phyloP scores from a whole-genome alignment of 805 yeast genomes.

The Wickerhamiella allomyrinae region DNA sequence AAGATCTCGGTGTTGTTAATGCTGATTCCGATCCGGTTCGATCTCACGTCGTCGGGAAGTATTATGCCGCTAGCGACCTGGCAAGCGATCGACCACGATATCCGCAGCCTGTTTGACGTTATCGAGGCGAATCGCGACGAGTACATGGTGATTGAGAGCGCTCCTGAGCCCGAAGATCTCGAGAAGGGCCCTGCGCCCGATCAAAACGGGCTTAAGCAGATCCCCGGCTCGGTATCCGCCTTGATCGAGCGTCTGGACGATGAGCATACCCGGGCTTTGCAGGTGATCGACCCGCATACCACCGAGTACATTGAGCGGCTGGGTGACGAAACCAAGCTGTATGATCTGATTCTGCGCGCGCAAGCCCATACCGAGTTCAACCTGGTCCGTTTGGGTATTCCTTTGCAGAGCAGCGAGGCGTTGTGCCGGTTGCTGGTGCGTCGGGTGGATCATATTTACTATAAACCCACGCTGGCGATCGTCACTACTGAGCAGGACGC shows the following conservation, averaged over 20 bases:
- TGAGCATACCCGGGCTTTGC: conserved; percentile 78
- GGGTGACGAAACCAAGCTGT: conserved; percentile 69
- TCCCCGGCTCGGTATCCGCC: conserved; percentile 75
- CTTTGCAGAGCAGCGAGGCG: conserved; percentile 29
- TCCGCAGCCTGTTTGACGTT: conserved; percentile 45
- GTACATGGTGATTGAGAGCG: conserved; percentile 66
- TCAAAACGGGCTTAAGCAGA: conserved; percentile 47
- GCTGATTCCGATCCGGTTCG: conserved; percentile 80
- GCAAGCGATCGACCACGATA: conserved; percentile 53
- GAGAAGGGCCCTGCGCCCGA: conserved; percentile 48
- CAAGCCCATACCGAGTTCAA: conserved; percentile 72
- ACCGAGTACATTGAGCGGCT: conserved; percentile 84
- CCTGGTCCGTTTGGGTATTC: conserved; percentile 9
- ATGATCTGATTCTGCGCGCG: conserved; percentile 63
- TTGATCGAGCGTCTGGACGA: conserved; percentile 89
- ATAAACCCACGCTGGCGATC: conserved; percentile 71
- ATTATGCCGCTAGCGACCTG: conserved; percentile 72
- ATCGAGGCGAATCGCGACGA: conserved; percentile 45
- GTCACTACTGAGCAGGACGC: conserved; percentile 53
- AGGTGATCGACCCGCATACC: conserved; percentile 86
- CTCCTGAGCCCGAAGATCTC: conserved; percentile 63
- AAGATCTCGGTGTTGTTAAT: conserved; percentile 61
- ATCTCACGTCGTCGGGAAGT: conserved; percentile 49
- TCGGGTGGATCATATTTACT: conserved; percentile 85
- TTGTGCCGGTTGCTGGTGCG: conserved; percentile 57